Evolutionary conservation across 345 rosid genomes (phyloP), one percentile per base, ranked within the genome.

Genomic region (Pistacia integerrima): DNA sequence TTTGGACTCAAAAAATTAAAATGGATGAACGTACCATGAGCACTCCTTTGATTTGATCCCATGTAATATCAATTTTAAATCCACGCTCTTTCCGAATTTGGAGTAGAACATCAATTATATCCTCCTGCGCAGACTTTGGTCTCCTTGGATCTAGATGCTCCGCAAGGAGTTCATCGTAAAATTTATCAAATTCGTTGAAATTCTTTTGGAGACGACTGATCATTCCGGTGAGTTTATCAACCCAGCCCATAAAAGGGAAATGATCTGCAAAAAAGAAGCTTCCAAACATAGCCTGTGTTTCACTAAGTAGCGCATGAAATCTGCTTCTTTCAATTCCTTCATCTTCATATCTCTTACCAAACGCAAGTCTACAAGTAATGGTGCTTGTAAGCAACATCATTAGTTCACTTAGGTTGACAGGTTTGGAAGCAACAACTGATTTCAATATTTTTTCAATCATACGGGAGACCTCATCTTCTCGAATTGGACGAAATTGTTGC

Each of bases 11-110:
- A 60, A 7, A 16, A 36, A 5, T 5, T 36, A 36, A 36, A 58
- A 7, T 58, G 30, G n/a, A 3, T 14, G 25, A 5, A 36, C 41
- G 28, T 68, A 82, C 86, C 86, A 74, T 76, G 59, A 86, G 84
- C 8, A 87, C 28, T 8, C 80, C 87, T 77, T 87, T 84, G 76
- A 82, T 76, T 49, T 80, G 81, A 64, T 80, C 84, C 1, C 16
- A 49, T 1, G 76, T 74, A 28, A 84, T n/a, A 16, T 83, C 62
- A 54, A 66, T 17, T 65, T 61, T 58, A 25, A 63, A 22, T 3
- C 61, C 69, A 49, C 67, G 28, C 22, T 79, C 55, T 63, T 82
- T 75, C 25, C 10, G 3, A 9, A 78, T 9, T 60, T 66, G 51
- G 58, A 82, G 81, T 18, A 80, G 76, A 41, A 82, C 62, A 51